phyloP scores from a whole-genome alignment of 257 asterid species.

The Leonotis leonurus region DNA sequence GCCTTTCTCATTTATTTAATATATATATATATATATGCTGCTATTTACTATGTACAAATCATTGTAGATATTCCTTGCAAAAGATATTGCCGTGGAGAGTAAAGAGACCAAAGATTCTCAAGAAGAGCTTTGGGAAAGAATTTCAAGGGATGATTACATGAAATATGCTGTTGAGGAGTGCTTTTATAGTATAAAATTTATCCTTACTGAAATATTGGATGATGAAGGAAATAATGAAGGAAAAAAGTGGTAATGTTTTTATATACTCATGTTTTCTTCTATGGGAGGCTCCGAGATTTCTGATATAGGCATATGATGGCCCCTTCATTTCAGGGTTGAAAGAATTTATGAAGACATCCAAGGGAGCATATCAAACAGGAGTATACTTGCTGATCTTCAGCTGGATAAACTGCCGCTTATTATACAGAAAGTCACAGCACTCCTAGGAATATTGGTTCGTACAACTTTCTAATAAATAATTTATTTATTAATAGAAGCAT shows the following conservation, averaged over 20 bases:
- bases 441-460: constrained; percentile 89
- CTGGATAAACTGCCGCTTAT: constrained; percentile 68
- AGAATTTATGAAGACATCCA: constrained; percentile 59
- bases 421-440: constrained; percentile 84
- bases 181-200: constrained; percentile 50
- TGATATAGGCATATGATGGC: constrained; percentile 18
- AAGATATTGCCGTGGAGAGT: constrained; percentile 80
- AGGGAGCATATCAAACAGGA: constrained; percentile 40
- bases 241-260: constrained; percentile 57
- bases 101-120: constrained; percentile 73
- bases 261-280: constrained; percentile 5
- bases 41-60: constrained; percentile 8
- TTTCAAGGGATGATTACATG: constrained; percentile 93
- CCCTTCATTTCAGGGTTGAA: constrained; percentile 64
- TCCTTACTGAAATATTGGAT: constrained; percentile 66
- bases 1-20: constrained; percentile 17
- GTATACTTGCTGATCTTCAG: constrained; percentile 49
- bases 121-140: constrained; percentile 90
- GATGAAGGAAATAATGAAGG: constrained; percentile 85
- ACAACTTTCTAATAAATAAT: neutral
- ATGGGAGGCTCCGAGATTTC: constrained; percentile 13
- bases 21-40: neutral
- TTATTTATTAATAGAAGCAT: neutral
- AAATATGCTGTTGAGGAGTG: constrained; percentile 92
- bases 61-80: constrained; percentile 74